Conservation (phyloP, 2,329 filamentous ascomycete genomes). For the Fusarium sp. region DNA sequence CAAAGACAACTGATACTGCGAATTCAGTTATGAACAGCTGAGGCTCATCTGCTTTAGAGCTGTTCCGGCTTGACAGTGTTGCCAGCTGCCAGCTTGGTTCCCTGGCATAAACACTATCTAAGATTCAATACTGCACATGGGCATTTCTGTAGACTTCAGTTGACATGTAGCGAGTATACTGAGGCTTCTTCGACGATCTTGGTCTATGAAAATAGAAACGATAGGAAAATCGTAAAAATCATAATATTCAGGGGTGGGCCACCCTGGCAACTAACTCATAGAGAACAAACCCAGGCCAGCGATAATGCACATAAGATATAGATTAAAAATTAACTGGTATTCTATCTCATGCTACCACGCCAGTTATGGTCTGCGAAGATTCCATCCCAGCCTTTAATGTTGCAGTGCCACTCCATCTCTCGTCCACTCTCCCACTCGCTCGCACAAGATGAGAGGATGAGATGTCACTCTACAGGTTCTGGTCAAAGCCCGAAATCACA, state of each 20-base stretch:
- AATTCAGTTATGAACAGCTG: too few species aligned
- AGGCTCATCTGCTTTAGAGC: background rate
- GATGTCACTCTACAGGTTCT: background rate
- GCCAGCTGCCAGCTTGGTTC: constrained; percentile 1
- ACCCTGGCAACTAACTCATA: background rate
- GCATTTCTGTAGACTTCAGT: background rate
- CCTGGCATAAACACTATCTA: background rate
- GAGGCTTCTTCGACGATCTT: accelerated
- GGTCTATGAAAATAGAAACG: background rate
- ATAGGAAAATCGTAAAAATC: background rate
- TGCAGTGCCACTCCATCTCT: background rate
- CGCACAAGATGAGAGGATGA: background rate
- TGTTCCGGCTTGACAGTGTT: background rate
- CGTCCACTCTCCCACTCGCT: background rate
- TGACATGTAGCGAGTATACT: too few species aligned
- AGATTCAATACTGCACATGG: too few species aligned
- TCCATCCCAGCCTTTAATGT: background rate
- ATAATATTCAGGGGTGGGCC: background rate
- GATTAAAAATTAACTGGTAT: too few species aligned
- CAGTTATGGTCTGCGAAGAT: background rate
- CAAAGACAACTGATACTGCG: background rate
- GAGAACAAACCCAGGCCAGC: too few species aligned
- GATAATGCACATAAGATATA: background rate
- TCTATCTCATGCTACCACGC: accelerated
- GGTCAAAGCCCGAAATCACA: background rate